These are phyloP conservation scores for Hortiboletus campestris DNA, from an alignment of 768 basidiomycete species.

Conservation along the genomic window DNA sequence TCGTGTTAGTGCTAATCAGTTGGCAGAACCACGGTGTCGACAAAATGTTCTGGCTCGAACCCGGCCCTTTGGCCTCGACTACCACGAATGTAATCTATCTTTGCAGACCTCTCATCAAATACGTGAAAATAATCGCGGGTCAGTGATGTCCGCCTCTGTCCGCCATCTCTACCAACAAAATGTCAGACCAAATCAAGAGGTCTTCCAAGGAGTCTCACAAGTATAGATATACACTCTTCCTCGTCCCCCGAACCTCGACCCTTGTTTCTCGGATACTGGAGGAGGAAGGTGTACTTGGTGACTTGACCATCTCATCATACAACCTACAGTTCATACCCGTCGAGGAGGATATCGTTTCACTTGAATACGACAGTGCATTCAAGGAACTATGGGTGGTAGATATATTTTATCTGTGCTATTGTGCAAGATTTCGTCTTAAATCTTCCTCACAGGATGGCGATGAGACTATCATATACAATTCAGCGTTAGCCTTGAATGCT, in stretches of 20 bases:
- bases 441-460: constrained; percentile 73
- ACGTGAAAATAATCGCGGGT: constrained; percentile 92
- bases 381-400: constrained; percentile 90
- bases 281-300: constrained; percentile 98
- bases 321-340: constrained; percentile 93
- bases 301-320: constrained; percentile 81
- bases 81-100: constrained; percentile 93
- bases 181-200: constrained; percentile 85
- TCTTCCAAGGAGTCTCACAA: constrained; percentile 70
- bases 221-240: constrained; percentile 81
- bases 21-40: constrained; percentile 94
- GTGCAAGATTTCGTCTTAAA: not conserved
- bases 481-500: constrained; percentile 80
- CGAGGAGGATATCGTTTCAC: constrained; percentile 87
- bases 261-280: constrained; percentile 85
- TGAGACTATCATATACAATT: constrained; percentile 85
- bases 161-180: constrained; percentile 22
- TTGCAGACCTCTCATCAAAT: constrained; percentile 81
- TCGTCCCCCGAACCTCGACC: constrained; percentile 85
- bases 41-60: constrained; percentile 99
- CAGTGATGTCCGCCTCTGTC: constrained; percentile 19
- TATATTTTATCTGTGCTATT: constrained; percentile 2
- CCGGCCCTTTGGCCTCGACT: constrained; percentile 76
- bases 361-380: constrained; percentile 84
- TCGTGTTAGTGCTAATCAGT: constrained; percentile 7